phyloP scores from a whole-genome alignment of 2,329 filamentous ascomycete species.

The Pseudogymnoascus sp. region DNA sequence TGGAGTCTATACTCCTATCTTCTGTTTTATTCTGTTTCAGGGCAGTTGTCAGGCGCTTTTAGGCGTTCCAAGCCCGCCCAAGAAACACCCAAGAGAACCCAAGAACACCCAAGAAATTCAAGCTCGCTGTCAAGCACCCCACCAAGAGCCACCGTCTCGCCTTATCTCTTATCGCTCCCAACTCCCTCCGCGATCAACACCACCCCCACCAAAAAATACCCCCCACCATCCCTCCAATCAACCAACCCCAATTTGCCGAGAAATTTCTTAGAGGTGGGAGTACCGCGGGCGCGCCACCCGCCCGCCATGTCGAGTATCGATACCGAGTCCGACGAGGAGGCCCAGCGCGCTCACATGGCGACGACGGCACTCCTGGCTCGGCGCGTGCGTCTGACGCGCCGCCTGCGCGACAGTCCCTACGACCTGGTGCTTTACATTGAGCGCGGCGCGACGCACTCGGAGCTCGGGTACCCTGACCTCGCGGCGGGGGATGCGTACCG shows the following conservation, averaged over 20 bases:
- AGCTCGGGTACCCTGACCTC: slow-evolving; percentile 80
- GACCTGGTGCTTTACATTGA: slow-evolving; percentile 58
- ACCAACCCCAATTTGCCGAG: background rate
- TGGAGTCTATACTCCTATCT: background rate
- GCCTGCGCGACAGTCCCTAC: slow-evolving; percentile 45
- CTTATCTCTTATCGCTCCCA: background rate
- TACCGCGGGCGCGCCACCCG: background rate
- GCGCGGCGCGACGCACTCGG: slow-evolving; percentile 61
- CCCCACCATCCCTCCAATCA: slow-evolving; percentile 4
- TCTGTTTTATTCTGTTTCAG: background rate
- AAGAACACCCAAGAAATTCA: slow-evolving; percentile 3
- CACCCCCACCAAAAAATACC: background rate
- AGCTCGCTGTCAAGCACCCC: background rate
- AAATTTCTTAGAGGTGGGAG: background rate
- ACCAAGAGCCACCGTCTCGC: background rate
- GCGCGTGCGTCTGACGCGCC: slow-evolving; percentile 49
- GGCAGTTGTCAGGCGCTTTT: background rate
- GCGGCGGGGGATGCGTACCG: slow-evolving; percentile 85
- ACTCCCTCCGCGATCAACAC: background rate
- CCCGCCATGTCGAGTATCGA: slow-evolving; percentile 5
- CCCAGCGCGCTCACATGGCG: background rate
- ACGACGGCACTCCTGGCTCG: slow-evolving; percentile 37
- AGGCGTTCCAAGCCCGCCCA: background rate
- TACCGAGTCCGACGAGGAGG: slow-evolving; percentile 7
- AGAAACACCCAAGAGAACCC: background rate